Evolutionary conservation across 257 asterid species (phyloP).

Genomic region (Salvia hispanica): DNA sequence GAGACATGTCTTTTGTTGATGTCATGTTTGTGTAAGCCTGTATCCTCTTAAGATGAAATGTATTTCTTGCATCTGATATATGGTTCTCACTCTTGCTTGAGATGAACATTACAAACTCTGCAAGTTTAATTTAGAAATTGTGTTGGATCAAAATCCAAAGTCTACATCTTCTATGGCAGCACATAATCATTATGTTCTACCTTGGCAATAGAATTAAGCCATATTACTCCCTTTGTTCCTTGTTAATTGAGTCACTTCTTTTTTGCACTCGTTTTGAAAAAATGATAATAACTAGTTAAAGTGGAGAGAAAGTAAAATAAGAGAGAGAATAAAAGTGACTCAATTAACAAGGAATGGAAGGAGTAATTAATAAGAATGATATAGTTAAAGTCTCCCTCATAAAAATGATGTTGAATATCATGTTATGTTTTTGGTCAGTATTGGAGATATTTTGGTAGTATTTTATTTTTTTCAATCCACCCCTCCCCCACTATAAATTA

Average conservation of each 20-base stretch:
- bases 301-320: no score
- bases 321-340: no score
- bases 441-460: neutral
- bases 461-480: neutral
- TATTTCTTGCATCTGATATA: constrained; percentile 3
- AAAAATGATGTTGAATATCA: neutral
- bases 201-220: neutral
- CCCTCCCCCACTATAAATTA: neutral
- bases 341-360: no score
- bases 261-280: no score
- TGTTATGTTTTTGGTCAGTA: neutral
- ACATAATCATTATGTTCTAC: neutral
- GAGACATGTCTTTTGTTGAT: neutral
- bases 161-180: constrained; percentile 3
- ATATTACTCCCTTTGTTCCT: neutral
- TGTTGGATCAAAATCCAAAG: neutral
- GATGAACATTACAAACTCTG: neutral
- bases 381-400: neutral
- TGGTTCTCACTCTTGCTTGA: constrained; percentile 3
- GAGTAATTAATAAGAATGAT: neutral
- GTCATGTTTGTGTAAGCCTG: neutral
- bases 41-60: constrained; percentile 5
- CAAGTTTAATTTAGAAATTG: constrained; percentile 1
- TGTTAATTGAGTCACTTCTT: no score
- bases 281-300: no score